phyloP scores from a whole-genome alignment of 2,329 filamentous ascomycete species.

The Endoconidiophora polonica region DNA sequence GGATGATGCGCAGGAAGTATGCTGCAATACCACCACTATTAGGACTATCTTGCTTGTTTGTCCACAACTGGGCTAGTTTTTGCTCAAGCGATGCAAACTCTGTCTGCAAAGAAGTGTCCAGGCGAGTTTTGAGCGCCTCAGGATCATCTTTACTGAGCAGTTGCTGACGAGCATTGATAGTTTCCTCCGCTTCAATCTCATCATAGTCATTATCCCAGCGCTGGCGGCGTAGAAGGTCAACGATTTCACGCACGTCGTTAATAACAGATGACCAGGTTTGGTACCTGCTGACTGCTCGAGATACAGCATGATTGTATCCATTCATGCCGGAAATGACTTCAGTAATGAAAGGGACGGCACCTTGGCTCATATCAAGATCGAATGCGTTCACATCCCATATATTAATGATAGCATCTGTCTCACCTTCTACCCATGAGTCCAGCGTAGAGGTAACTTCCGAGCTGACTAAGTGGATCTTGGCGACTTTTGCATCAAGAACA shows the following conservation, averaged over 20 bases:
- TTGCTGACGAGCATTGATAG: constrained; percentile 47
- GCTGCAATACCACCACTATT: constrained; percentile 37
- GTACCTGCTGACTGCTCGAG: constrained; percentile 45
- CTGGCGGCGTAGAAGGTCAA: constrained; percentile 48
- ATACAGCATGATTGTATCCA: constrained; percentile 53
- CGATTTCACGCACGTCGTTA: constrained; percentile 44
- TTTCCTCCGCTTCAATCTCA: constrained; percentile 57
- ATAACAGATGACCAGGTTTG: constrained; percentile 58
- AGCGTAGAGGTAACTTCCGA: constrained; percentile 46
- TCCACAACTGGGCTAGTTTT: constrained; percentile 35
- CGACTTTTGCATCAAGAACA: constrained; percentile 46
- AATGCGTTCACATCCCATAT: constrained; percentile 49
- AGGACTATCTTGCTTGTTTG: constrained; percentile 26
- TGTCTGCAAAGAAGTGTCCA: constrained; percentile 37
- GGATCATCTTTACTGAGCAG: constrained; percentile 60
- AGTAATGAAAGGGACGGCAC: constrained; percentile 51
- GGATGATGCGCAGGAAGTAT: constrained; percentile 56
- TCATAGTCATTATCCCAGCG: constrained; percentile 63
- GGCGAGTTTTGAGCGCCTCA: constrained; percentile 39
- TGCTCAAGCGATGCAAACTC: constrained; percentile 42
- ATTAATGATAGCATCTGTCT: constrained; percentile 32
- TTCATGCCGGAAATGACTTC: constrained; percentile 52
- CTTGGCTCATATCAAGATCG: constrained; percentile 46
- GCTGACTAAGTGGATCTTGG: constrained; percentile 47
- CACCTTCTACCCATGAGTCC: constrained; percentile 38